Evolutionary conservation across 345 rosid genomes (phyloP).

Genomic region (Brassica nigra): DNA sequence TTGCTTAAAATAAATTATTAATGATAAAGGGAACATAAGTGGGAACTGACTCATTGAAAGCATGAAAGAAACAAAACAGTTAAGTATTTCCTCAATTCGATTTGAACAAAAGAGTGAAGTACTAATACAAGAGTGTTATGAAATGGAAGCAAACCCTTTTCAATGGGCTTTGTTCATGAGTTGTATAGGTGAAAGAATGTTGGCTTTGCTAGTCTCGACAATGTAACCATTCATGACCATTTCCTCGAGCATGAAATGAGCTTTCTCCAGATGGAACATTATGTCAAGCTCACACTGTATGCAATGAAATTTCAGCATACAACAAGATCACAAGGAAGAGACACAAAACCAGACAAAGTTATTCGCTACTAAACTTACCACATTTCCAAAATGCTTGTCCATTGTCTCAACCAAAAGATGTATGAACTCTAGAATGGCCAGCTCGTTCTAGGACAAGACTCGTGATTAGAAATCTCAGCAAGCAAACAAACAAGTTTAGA

Average conservation of each 20-base stretch:
- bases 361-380: slow-evolving; percentile 51
- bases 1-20: not conserved
- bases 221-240: slow-evolving; percentile 96
- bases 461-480: not conserved
- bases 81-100: not conserved
- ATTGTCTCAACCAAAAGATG: slow-evolving; percentile 96
- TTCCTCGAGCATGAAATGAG: slow-evolving; percentile 98
- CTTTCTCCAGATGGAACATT: slow-evolving; percentile 98
- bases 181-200: slow-evolving; percentile 74
- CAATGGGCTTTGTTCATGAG: slow-evolving; percentile 82
- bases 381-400: slow-evolving; percentile 98
- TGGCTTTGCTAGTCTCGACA: slow-evolving; percentile 90
- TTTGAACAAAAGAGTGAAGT: not conserved
- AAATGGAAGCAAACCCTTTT: not conserved
- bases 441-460: slow-evolving; percentile 61
- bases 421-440: slow-evolving; percentile 91
- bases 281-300: slow-evolving; percentile 92
- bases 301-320: not conserved
- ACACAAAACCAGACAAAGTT: not conserved
- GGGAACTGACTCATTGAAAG: not conserved
- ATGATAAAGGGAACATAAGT: not conserved
- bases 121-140: slow-evolving; percentile 4
- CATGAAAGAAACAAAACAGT: not conserved
- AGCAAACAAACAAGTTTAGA: not conserved
- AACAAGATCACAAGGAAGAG: not conserved